phyloP scores from a whole-genome alignment of 192 early-diverging fungal genomes.

The Dissophora ornata region DNA sequence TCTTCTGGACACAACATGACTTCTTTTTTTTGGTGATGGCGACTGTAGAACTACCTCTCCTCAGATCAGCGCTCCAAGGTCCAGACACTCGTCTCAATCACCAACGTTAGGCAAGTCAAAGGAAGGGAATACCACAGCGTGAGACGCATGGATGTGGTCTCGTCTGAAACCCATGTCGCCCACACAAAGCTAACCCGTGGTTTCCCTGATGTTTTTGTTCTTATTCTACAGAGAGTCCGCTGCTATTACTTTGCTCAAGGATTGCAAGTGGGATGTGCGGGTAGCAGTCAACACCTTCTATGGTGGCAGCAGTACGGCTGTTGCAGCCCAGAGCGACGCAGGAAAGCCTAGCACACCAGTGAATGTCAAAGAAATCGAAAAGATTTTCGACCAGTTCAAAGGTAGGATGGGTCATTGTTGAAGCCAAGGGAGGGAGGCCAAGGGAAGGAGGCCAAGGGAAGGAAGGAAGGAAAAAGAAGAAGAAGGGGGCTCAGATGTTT shows the following conservation, averaged over 20 bases:
- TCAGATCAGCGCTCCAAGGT: slow-evolving; percentile 45
- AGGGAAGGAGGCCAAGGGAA: no score
- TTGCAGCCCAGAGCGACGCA: slow-evolving; percentile 25
- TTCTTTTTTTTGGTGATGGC: background rate
- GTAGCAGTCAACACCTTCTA: slow-evolving; percentile 73
- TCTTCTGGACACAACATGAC: background rate
- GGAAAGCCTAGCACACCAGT: slow-evolving; percentile 14
- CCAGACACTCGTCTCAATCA: slow-evolving; percentile 44
- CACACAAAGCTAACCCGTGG: no score
- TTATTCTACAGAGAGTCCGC: slow-evolving; percentile 63
- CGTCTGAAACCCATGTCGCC: no score
- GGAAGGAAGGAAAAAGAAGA: no score
- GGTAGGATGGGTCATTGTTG: slow-evolving; percentile 59
- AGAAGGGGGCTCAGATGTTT: slow-evolving; percentile 3
- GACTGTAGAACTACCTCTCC: slow-evolving; percentile 26
- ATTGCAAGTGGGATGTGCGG: slow-evolving; percentile 75
- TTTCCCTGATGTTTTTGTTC: slow-evolving; percentile 1
- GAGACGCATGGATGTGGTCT: no score
- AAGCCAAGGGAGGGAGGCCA: no score
- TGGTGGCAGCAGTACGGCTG: slow-evolving; percentile 34
- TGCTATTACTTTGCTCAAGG: slow-evolving; percentile 64
- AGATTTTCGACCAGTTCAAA: slow-evolving; percentile 80
- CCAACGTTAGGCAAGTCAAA: slow-evolving; percentile 36
- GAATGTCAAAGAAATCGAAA: slow-evolving; percentile 58
- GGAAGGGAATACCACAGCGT: no score